phyloP scores from a whole-genome alignment of 768 basidiomycete genomes.

The Saitozyma podzolica region DNA sequence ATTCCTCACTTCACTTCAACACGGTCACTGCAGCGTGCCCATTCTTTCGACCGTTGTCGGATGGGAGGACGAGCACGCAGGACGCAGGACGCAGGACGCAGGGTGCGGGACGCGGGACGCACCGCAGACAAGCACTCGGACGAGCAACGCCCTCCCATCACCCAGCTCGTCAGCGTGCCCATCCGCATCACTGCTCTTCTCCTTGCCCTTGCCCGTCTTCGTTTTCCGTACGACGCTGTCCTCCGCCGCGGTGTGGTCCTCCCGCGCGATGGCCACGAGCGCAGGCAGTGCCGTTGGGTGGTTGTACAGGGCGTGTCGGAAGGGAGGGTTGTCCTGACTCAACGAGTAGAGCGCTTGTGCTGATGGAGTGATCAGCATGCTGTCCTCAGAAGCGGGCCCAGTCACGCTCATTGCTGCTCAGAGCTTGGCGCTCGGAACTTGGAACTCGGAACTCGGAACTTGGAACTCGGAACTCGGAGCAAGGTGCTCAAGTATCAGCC shows the following conservation, averaged over 20 bases:
- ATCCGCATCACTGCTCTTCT: constrained; percentile 25
- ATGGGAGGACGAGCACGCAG: neutral
- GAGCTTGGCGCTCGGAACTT: too few species aligned
- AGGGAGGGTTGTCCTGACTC: constrained; percentile 83
- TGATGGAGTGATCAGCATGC: constrained; percentile 41
- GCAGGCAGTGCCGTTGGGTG: constrained; percentile 26
- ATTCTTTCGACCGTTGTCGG: too few species aligned
- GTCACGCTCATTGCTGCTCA: too few species aligned
- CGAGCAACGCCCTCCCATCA: constrained; percentile 35
- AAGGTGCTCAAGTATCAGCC: too few species aligned
- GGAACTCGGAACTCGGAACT: too few species aligned
- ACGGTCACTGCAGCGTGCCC: too few species aligned
- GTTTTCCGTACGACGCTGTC: constrained; percentile 4
- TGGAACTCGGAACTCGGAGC: too few species aligned
- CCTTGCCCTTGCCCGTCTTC: constrained; percentile 41
- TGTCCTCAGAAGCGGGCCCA: too few species aligned
- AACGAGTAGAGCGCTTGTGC: constrained; percentile 91
- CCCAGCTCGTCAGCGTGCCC: constrained; percentile 50
- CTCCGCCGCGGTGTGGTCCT: constrained; percentile 26
- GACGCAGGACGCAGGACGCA: neutral
- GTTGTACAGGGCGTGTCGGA: constrained; percentile 64
- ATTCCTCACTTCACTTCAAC: too few species aligned
- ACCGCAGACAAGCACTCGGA: constrained; percentile 38
- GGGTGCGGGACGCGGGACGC: constrained; percentile 9
- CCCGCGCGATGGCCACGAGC: constrained; percentile 22